These are phyloP conservation scores for Boletus sp. DNA, from an alignment of 768 basidiomycete genomes.

Conservation along the genomic window DNA sequence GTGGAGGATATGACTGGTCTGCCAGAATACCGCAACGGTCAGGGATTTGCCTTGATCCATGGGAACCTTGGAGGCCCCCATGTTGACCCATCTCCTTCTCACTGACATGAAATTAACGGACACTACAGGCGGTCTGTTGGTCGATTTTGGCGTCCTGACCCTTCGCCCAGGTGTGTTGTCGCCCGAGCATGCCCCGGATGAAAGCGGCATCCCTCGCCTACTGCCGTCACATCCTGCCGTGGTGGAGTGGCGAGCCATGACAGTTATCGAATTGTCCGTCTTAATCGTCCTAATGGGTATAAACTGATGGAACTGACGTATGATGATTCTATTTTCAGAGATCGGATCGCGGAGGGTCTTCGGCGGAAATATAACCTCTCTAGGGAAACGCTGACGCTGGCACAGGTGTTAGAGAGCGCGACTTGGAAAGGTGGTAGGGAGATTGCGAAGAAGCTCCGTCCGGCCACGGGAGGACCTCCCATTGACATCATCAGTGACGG, in stretches of 20 bases:
- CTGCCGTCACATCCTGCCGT: conserved; percentile 83
- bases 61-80: neutral
- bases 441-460: conserved; percentile 78
- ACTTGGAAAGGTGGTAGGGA: conserved; percentile 98
- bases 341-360: conserved; percentile 74
- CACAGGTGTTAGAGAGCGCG: conserved; percentile 90
- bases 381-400: conserved; percentile 59
- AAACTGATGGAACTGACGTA: conserved; percentile 1
- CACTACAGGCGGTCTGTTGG: conserved; percentile 72
- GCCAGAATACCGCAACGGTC: conserved; percentile 92
- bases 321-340: conserved; percentile 47
- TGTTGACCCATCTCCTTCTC: neutral
- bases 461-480: conserved; percentile 74
- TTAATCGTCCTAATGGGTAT: neutral
- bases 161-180: conserved; percentile 60
- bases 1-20: conserved; percentile 86
- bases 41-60: neutral
- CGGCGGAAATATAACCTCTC: conserved; percentile 55
- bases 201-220: conserved; percentile 54
- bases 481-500: conserved; percentile 87
- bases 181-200: conserved; percentile 40
- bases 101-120: neutral
- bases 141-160: conserved; percentile 79
- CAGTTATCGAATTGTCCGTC: conserved; percentile 85
- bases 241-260: conserved; percentile 96